A percentile compares a stretch with the other conserved stretches of the same genome.
phyloP scores from a whole-genome alignment of 192 early-diverging fungal species.

The Podila clonocystis region DNA sequence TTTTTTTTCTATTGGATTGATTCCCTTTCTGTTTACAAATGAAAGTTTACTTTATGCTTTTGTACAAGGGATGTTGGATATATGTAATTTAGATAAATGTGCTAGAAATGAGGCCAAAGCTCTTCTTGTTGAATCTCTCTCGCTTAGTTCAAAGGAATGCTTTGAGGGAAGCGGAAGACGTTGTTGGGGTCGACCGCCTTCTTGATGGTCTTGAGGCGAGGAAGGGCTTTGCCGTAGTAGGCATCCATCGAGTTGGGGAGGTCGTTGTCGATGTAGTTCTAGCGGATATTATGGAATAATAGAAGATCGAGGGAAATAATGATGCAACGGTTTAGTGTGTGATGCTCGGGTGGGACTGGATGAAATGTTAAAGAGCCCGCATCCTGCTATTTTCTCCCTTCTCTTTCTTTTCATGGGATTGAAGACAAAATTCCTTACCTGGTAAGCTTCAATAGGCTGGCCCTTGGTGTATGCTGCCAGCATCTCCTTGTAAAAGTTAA shows the following conservation, averaged over 20 bases:
- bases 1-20: too few relatives aligned
- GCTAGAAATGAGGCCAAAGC: too few relatives aligned
- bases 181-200: conserved; percentile 36
- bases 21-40: too few relatives aligned
- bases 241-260: conserved; percentile 43
- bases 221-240: conserved; percentile 48
- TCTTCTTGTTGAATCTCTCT: neutral
- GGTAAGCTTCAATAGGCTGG: conserved; percentile 32
- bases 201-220: conserved; percentile 41
- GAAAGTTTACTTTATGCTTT: too few relatives aligned
- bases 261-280: conserved; percentile 42
- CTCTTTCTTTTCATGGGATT: neutral
- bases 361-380: neutral
- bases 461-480: conserved; percentile 33
- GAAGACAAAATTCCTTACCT: neutral
- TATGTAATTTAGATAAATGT: too few relatives aligned
- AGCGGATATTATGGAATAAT: too few relatives aligned
- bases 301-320: too few relatives aligned
- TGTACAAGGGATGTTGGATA: too few relatives aligned
- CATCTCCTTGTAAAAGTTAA: conserved; percentile 44
- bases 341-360: too few relatives aligned
- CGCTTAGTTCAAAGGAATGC: conserved; percentile 45
- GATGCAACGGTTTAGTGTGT: too few relatives aligned
- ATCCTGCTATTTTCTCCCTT: neutral
- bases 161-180: conserved; percentile 50